Percentiles rank a stretch among this genome's conserved stretches.
These are phyloP conservation scores for Tetradesmus lagerheimii DNA, from an alignment of 139 green algal genomes.

Conservation along the genomic window DNA sequence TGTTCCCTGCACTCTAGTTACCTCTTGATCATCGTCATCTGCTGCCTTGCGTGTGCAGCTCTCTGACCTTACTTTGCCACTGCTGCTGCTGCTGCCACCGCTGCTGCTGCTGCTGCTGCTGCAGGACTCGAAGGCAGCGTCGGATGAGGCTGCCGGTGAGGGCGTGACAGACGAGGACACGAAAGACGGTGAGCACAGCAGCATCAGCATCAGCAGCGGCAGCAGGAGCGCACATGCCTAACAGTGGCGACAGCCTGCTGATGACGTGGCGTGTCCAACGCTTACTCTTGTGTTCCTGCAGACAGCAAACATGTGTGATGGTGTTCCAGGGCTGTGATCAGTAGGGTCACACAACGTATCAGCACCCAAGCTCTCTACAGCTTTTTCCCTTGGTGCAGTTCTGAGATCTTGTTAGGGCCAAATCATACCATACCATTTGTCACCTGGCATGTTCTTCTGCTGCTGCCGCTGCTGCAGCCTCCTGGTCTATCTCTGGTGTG, in stretches of 20 bases:
- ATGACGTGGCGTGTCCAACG: too few relatives aligned
- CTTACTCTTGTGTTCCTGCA: too few relatives aligned
- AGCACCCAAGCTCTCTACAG: too few relatives aligned
- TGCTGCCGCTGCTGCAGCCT: not conserved
- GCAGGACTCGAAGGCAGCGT: not conserved
- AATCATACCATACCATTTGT: too few relatives aligned
- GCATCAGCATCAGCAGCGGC: not conserved
- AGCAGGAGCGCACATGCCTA: not conserved
- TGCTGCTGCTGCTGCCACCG: not conserved
- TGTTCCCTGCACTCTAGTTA: not conserved
- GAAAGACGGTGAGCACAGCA: not conserved
- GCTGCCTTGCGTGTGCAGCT: not conserved
- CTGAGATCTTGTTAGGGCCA: too few relatives aligned
- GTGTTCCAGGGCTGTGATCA: too few relatives aligned
- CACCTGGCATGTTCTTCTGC: not conserved
- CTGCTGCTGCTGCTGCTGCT: not conserved
- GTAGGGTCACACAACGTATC: too few relatives aligned
- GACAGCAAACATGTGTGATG: too few relatives aligned
- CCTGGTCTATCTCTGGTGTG: not conserved
- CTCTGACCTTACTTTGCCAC: not conserved
- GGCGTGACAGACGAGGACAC: not conserved
- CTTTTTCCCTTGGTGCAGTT: too few relatives aligned
- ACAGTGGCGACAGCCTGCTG: too few relatives aligned
- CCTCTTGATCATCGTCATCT: too few relatives aligned
- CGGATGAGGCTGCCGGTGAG: slow-evolving; percentile 14